A percentile compares a stretch with the other conserved stretches of the same genome.
These are phyloP conservation scores for Blastobotrys muscicola DNA, from an alignment of 805 yeast species.

Conservation along the genomic window DNA sequence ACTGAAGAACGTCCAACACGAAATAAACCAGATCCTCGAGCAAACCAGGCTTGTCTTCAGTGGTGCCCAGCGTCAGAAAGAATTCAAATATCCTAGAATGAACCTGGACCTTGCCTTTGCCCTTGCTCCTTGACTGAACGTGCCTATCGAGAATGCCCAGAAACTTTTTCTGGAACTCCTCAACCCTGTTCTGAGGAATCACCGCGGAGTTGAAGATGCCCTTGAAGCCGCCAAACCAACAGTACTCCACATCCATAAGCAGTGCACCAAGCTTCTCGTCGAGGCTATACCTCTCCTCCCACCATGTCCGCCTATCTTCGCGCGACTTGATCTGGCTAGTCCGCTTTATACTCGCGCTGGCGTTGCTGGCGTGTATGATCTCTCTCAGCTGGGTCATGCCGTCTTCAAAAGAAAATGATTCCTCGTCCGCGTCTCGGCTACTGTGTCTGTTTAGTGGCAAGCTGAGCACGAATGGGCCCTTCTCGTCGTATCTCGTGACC, in stretches of 20 bases:
- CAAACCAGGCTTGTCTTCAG: constrained; percentile 28
- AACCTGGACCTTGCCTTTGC: constrained; percentile 25
- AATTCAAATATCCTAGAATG: constrained; percentile 42
- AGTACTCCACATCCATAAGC: constrained; percentile 47
- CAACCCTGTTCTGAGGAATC: constrained; percentile 22
- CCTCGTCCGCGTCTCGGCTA: constrained; percentile 37
- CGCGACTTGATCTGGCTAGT: constrained; percentile 45
- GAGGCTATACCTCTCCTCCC: constrained; percentile 55
- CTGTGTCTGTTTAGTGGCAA: constrained; percentile 50
- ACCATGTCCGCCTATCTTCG: constrained; percentile 65
- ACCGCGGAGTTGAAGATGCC: constrained; percentile 44
- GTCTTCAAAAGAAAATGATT: constrained; percentile 34
- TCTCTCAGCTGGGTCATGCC: constrained; percentile 41
- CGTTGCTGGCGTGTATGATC: constrained; percentile 54
- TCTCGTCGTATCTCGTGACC: constrained; percentile 36
- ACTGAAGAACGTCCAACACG: constrained; percentile 48
- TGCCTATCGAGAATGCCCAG: constrained; percentile 34
- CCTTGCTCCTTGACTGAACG: constrained; percentile 35
- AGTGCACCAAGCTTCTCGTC: constrained; percentile 48
- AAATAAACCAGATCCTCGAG: constrained; percentile 58
- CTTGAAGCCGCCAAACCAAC: constrained; percentile 72
- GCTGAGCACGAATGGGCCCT: constrained; percentile 39
- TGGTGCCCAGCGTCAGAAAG: constrained; percentile 39
- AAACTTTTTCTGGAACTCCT: constrained; percentile 31
- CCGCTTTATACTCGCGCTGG: constrained; percentile 44